Percentiles rank a stretch among this genome's conserved stretches.
Conservation (phyloP, 225 moss, liverwort and hornwort species). For the Antitrichia curtipendula region DNA sequence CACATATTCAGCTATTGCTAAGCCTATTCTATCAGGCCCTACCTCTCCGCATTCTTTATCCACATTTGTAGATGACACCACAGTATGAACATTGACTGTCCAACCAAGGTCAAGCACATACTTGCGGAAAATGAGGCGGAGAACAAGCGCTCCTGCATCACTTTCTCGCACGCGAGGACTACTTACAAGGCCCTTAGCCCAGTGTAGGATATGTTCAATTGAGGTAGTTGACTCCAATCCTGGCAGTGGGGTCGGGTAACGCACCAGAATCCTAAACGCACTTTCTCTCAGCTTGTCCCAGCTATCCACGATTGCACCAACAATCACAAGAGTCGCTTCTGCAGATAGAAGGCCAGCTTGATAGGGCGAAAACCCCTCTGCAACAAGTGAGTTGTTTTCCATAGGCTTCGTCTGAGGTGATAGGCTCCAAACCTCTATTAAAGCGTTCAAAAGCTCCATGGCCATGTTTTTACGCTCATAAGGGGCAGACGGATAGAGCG, state of each 20-base stretch:
- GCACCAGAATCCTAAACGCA: slow-evolving; percentile 76
- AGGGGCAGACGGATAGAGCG: slow-evolving; percentile 92
- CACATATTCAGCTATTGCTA: slow-evolving; percentile 59
- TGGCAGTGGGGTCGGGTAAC: slow-evolving; percentile 83
- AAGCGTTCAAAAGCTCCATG: slow-evolving; percentile 77
- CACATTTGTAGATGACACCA: not conserved
- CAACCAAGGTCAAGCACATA: slow-evolving; percentile 95
- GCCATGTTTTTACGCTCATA: slow-evolving; percentile 96
- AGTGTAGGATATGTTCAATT: slow-evolving; percentile 55
- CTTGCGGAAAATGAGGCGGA: slow-evolving; percentile 85
- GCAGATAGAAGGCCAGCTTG: slow-evolving; percentile 63
- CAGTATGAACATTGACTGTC: slow-evolving; percentile 67
- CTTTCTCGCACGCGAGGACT: slow-evolving; percentile 98
- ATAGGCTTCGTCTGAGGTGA: slow-evolving; percentile 22
- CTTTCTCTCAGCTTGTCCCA: slow-evolving; percentile 95
- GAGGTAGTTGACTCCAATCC: slow-evolving; percentile 61
- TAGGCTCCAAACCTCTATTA: slow-evolving; percentile 84
- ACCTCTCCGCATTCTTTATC: not conserved
- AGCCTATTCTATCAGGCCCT: slow-evolving; percentile 27
- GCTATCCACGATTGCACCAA: slow-evolving; percentile 95
- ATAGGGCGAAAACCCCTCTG: slow-evolving; percentile 60
- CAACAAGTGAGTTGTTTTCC: slow-evolving; percentile 9
- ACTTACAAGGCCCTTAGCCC: slow-evolving; percentile 82
- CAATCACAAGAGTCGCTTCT: slow-evolving; percentile 82
- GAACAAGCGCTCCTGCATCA: slow-evolving; percentile 86